Evolutionary conservation across 2,329 filamentous ascomycete species (phyloP).

Genomic region (Aspergillus aculeatus): DNA sequence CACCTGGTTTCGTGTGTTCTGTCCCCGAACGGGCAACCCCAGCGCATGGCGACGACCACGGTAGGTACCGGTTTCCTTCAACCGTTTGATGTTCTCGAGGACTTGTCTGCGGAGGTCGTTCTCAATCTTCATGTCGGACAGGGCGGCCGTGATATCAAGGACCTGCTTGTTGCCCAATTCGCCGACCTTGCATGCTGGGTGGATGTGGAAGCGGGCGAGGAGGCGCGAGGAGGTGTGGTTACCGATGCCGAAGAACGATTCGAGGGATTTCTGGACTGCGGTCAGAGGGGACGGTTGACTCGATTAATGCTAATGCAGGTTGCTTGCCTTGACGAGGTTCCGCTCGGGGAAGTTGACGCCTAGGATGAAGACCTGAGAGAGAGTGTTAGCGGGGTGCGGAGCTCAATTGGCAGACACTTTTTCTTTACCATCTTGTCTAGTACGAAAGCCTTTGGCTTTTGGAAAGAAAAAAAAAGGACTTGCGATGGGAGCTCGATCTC

Average conservation of each 20-base stretch:
- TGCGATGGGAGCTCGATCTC: slow-evolving; percentile 5
- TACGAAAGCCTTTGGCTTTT: slow-evolving; percentile 3
- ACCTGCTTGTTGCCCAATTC: slow-evolving; percentile 72
- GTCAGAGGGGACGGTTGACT: background rate
- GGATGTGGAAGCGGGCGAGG: slow-evolving; percentile 85
- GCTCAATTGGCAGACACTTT: background rate
- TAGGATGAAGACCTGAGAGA: slow-evolving; percentile 74
- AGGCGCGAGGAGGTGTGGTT: slow-evolving; percentile 67
- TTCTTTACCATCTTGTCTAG: slow-evolving; percentile 32
- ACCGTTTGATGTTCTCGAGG: slow-evolving; percentile 77
- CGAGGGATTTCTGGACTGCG: slow-evolving; percentile 55
- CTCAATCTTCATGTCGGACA: slow-evolving; percentile 91
- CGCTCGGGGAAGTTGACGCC: slow-evolving; percentile 82
- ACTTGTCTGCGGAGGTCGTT: slow-evolving; percentile 77
- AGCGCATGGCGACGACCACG: slow-evolving; percentile 89
- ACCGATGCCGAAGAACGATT: slow-evolving; percentile 84
- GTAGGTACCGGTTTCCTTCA: slow-evolving; percentile 90
- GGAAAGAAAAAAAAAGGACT: slow-evolving; percentile 5
- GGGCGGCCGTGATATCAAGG: slow-evolving; percentile 76
- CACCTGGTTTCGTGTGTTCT: slow-evolving; percentile 78
- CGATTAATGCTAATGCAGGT: background rate
- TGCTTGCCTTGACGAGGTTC: slow-evolving; percentile 74
- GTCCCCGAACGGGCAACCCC: slow-evolving; percentile 85
- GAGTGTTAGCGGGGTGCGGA: slow-evolving; percentile 11
- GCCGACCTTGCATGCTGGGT: slow-evolving; percentile 76